These are phyloP conservation scores for Cercospora zeina DNA, from an alignment of 2,329 filamentous ascomycete genomes.

Conservation along the genomic window DNA sequence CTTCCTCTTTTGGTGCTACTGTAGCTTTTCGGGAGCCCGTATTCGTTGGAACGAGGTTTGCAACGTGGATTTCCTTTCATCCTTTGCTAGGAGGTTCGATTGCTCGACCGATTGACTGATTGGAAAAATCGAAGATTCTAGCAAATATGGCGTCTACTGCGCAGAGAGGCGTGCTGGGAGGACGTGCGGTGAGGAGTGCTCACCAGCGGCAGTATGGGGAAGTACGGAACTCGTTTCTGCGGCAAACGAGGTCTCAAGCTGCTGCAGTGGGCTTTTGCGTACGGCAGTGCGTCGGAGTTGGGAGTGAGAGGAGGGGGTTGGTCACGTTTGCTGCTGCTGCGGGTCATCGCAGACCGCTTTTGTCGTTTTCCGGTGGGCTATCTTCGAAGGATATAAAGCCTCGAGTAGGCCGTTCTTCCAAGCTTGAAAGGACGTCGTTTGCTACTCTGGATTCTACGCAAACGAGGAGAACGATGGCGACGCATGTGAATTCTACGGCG, in stretches of 20 bases:
- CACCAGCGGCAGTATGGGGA: conserved; percentile 3
- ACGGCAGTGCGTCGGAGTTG: conserved; percentile 9
- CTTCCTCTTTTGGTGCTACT: not conserved
- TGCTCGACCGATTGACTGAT: not conserved
- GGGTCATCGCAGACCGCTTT: conserved; percentile 20
- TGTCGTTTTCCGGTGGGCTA: not conserved
- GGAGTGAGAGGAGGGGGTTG: conserved; percentile 14
- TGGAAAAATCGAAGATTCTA: not conserved
- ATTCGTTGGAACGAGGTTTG: not conserved
- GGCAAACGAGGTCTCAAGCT: conserved; percentile 5
- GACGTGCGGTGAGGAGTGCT: conserved; percentile 1
- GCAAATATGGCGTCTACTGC: conserved; percentile 10
- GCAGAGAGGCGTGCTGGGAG: not conserved
- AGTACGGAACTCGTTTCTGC: conserved; percentile 3
- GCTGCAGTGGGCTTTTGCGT: conserved; percentile 15
- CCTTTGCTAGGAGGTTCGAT: too few species aligned
- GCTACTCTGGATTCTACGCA: not conserved
- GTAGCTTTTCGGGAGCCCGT: not conserved
- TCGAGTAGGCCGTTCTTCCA: not conserved
- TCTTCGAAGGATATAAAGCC: not conserved
- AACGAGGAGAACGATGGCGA: conserved; percentile 17
- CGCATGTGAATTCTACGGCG: not conserved
- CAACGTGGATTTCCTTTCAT: too few species aligned
- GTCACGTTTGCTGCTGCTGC: conserved; percentile 14
- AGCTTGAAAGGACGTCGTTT: not conserved